Evolutionary conservation across 2,329 filamentous ascomycete species (phyloP).

Genomic region (Colletotrichum camelliae): DNA sequence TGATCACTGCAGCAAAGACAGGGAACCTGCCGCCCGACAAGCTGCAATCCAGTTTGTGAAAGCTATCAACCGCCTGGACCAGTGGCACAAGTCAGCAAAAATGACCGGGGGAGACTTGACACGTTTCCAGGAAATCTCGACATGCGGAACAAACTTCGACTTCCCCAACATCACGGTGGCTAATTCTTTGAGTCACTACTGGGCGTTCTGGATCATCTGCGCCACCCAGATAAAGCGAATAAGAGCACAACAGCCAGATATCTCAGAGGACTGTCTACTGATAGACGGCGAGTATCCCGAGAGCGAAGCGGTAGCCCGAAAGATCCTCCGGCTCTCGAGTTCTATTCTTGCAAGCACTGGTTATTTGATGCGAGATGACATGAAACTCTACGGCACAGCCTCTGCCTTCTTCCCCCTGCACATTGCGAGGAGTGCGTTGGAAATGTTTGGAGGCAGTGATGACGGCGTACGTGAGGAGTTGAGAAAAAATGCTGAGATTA

Average conservation of each 20-base stretch:
- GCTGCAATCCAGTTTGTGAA: background rate
- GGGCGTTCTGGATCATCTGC: constrained; percentile 42
- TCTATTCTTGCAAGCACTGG: constrained; percentile 31
- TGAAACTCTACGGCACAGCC: constrained; percentile 43
- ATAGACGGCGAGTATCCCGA: constrained; percentile 9
- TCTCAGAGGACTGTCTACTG: constrained; percentile 26
- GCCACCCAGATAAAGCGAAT: constrained; percentile 30
- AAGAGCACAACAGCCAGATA: background rate
- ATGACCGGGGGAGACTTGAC: background rate
- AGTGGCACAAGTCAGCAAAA: background rate
- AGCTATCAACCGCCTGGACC: background rate
- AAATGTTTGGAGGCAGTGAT: too few species aligned
- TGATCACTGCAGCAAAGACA: background rate
- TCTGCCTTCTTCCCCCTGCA: constrained; percentile 37
- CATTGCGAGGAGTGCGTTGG: constrained; percentile 6
- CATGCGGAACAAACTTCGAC: constrained; percentile 22
- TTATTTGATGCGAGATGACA: constrained; percentile 41
- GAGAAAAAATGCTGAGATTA: background rate
- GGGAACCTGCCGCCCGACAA: background rate
- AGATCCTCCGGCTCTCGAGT: background rate
- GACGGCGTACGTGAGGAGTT: too few species aligned
- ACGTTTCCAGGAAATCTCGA: background rate
- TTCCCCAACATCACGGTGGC: constrained; percentile 40
- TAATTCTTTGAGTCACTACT: constrained; percentile 41
- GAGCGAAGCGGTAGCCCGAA: background rate